Evolutionary conservation across 305 asterid genomes (phyloP).

Genomic region (Ajuga reptans): DNA sequence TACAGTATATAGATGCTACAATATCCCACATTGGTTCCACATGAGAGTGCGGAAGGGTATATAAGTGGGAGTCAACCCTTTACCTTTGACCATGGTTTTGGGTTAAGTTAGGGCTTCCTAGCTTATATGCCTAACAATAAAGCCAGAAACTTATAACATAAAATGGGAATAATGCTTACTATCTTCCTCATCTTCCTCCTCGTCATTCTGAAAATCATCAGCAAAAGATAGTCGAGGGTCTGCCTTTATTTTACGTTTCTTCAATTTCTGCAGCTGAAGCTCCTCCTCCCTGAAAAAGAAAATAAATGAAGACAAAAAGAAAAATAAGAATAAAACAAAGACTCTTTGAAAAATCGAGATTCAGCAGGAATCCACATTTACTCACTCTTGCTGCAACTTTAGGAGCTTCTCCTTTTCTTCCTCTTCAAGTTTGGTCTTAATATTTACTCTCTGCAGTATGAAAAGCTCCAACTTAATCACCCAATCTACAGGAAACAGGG

Average conservation of each 20-base stretch:
- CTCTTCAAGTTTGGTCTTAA: conserved; percentile 77
- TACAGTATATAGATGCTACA: not conserved
- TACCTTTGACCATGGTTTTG: no score
- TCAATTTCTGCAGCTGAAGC: conserved; percentile 82
- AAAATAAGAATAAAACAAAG: not conserved
- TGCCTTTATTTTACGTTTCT: conserved; percentile 80
- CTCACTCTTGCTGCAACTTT: conserved; percentile 91
- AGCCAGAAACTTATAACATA: not conserved
- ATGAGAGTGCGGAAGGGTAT: no score
- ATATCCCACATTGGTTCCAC: no score
- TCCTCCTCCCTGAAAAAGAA: conserved; percentile 66
- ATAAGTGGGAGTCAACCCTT: no score
- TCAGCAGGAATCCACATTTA: not conserved
- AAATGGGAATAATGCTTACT: conserved; percentile 31
- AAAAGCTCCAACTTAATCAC: not conserved
- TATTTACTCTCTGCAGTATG: conserved; percentile 70
- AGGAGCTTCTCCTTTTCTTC: conserved; percentile 95
- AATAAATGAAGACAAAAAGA: not conserved
- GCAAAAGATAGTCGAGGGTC: conserved; percentile 84
- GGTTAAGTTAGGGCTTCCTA: no score
- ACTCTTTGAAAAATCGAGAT: not conserved
- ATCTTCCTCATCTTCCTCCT: conserved; percentile 60
- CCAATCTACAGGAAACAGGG: not conserved
- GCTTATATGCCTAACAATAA: no score
- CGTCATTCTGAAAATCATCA: conserved; percentile 74